Evolutionary conservation across 192 early-diverging fungal species (phyloP), one percentile per base, ranked within the genome.

Genomic region (Podochytrium sp.): DNA sequence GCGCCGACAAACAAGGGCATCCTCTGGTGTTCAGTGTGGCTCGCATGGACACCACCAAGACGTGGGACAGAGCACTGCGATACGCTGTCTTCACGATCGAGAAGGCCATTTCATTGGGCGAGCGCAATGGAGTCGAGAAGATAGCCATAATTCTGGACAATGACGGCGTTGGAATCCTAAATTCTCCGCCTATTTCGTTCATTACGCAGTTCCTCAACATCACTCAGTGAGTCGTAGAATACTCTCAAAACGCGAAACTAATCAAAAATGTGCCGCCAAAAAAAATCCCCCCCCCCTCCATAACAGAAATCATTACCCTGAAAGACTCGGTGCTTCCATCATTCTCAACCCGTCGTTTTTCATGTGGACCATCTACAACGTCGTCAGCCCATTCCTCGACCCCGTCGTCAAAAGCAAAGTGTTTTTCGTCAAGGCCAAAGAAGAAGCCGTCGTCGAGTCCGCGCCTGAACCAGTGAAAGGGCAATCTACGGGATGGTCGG

Each of bases 371-470:
- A 91, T 94, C 70, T 96, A 91, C 77, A 92, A 89, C 38, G 30
- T 79, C 20, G 40, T 98, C 30, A 85, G 89, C 43, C 94, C 94
- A n/a, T 96, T 96, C 65, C 88, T 98, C 57, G 95, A 98, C 76
- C 95, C 94, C 2, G 89, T 96, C 43, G 96, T 95, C 49, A 89
- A 88, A 51, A 76, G 80, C 4, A 98, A 97, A 77, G 88, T 97
- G 62, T 90, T 91, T 32, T 95, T 97, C 79, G 90, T 92, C 20
- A 82, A 86, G 32, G 75, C n/a, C 16, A 18, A 18, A 2, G 37
- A 62, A n/a, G 37, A 32, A 27, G 60, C 37, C 12, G 30, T 2
- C 20, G 53, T 56, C 27, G 53, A 18, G 53, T 42, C 63, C 25
- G 27, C 63, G 18, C 29, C 14, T 3, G 29, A 40, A 20, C 2